These are phyloP conservation scores for Chlamydomonas urium DNA, from an alignment of 139 green algal species.

Conservation along the genomic window DNA sequence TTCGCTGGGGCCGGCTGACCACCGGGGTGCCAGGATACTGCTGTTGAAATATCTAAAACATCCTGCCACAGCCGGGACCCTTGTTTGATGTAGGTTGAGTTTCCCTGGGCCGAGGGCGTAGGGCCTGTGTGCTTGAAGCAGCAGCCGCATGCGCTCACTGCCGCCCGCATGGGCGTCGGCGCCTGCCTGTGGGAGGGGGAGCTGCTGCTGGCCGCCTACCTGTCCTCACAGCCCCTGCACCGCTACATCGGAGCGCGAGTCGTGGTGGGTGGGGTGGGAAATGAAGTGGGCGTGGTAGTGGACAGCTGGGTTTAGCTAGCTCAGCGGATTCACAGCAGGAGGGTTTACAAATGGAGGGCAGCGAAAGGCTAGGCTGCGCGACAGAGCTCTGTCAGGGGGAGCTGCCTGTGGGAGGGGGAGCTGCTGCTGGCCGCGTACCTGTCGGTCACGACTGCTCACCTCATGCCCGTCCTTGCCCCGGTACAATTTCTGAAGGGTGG, in stretches of 20 bases:
- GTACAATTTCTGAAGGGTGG: no score
- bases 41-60: slow-evolving; percentile 11
- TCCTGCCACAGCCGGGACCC: neutral
- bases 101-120: neutral
- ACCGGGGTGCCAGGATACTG: no score
- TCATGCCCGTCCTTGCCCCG: no score
- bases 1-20: no score
- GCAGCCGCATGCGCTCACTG: slow-evolving; percentile 44
- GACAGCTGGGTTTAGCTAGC: no score
- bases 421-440: slow-evolving; percentile 52
- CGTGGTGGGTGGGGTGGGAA: no score
- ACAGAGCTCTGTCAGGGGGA: no score
- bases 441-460: no score
- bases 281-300: no score
- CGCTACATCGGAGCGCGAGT: slow-evolving; percentile 38
- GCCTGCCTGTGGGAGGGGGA: slow-evolving; percentile 56
- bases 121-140: slow-evolving; percentile 16
- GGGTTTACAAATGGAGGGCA: no score
- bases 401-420: slow-evolving; percentile 54
- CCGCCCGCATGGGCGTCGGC: slow-evolving; percentile 53
- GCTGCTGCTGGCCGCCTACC: slow-evolving; percentile 50
- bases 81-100: neutral
- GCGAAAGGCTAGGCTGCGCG: no score
- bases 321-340: no score
- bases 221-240: slow-evolving; percentile 37